Percentiles rank a stretch among this genome's conserved stretches.
Conservation (phyloP, 352 stramenopile species). For the Phytophthora vignae region DNA sequence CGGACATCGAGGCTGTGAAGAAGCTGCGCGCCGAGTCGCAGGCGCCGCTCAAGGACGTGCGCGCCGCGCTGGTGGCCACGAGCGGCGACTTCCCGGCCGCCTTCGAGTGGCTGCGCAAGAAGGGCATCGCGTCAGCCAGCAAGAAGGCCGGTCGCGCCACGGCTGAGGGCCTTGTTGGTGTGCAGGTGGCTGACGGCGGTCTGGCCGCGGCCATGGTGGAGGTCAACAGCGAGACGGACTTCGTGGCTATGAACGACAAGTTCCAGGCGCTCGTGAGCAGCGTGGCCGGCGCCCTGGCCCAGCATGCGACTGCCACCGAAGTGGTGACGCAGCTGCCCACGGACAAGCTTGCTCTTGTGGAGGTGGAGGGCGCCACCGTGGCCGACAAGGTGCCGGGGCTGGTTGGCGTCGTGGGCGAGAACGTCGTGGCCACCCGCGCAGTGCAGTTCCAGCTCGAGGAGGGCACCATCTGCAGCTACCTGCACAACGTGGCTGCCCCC, state of each 20-base stretch:
- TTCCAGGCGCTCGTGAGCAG: constrained; percentile 85
- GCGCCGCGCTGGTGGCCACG: constrained; percentile 85
- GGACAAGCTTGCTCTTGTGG: constrained; percentile 54
- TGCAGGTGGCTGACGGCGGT: constrained; percentile 52
- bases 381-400: constrained; percentile 78
- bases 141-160: constrained; percentile 82
- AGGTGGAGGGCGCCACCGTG: constrained; percentile 68
- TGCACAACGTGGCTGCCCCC: constrained; percentile 81
- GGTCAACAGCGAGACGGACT: constrained; percentile 96
- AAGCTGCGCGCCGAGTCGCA: constrained; percentile 88
- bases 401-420: constrained; percentile 89
- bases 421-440: constrained; percentile 80
- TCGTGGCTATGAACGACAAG: constrained; percentile 93
- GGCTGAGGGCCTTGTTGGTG: constrained; percentile 77
- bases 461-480: constrained; percentile 85
- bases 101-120: constrained; percentile 92
- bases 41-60: constrained; percentile 91
- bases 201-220: constrained; percentile 85
- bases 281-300: constrained; percentile 56
- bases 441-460: constrained; percentile 75
- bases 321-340: constrained; percentile 44
- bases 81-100: constrained; percentile 83
- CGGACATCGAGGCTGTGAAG: constrained; percentile 88
- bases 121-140: constrained; percentile 83
- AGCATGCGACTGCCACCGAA: constrained; percentile 24